Conservation (phyloP, 2,329 filamentous ascomycete genomes). For the Cryphonectria carpinicola region DNA sequence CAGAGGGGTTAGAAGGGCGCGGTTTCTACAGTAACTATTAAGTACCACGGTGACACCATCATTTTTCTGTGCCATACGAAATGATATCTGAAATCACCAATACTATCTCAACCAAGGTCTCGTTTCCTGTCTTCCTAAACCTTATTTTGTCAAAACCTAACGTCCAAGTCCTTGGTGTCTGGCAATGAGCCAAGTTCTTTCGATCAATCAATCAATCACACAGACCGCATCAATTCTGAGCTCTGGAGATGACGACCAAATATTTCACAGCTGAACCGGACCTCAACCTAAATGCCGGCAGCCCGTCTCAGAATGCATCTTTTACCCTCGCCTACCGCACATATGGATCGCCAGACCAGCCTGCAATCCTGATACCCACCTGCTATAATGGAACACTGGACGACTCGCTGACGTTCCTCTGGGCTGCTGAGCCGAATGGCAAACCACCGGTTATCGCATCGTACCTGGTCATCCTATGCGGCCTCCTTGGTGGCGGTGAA, state of each 20-base stretch:
- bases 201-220: neutral
- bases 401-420: conserved; percentile 26
- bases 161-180: neutral
- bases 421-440: neutral
- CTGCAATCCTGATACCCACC: conserved; percentile 19
- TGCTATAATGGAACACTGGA: conserved; percentile 21
- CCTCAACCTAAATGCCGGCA: conserved; percentile 10
- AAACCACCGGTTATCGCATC: conserved; percentile 26
- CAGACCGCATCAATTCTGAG: neutral
- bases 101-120: too few relatives aligned
- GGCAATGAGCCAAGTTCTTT: neutral
- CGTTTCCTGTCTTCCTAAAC: neutral
- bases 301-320: conserved; percentile 13
- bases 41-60: too few relatives aligned
- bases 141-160: too few relatives aligned
- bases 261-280: conserved; percentile 20
- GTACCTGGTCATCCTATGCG: conserved; percentile 55
- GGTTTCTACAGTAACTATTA: neutral
- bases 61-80: neutral
- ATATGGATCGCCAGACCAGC: conserved; percentile 11
- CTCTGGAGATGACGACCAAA: conserved; percentile 9
- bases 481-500: conserved; percentile 56
- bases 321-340: conserved; percentile 22
- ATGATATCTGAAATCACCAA: too few relatives aligned
- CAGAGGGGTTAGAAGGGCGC: neutral